These are phyloP conservation scores for Colletotrichum viniferum DNA, from an alignment of 2,329 filamentous ascomycete genomes.

Conservation along the genomic window DNA sequence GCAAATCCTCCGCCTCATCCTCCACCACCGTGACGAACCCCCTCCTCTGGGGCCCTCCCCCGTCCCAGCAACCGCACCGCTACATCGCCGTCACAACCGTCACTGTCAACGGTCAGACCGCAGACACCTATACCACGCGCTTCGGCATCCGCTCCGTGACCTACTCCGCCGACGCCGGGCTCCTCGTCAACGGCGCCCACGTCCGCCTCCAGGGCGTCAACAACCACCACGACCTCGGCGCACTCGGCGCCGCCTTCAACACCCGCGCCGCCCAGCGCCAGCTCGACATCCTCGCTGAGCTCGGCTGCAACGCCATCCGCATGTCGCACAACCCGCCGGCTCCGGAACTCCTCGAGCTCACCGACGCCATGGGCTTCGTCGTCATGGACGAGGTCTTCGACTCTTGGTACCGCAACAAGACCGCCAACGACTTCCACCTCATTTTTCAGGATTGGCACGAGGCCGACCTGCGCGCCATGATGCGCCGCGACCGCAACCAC, in stretches of 20 bases:
- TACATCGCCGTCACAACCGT: slow-evolving; percentile 51
- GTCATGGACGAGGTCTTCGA: slow-evolving; percentile 61
- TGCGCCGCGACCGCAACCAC: slow-evolving; percentile 61
- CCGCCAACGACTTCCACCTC: slow-evolving; percentile 51
- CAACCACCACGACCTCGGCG: slow-evolving; percentile 57
- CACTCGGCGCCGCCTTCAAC: slow-evolving; percentile 56
- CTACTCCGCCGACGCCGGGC: slow-evolving; percentile 43
- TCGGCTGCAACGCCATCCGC: slow-evolving; percentile 54
- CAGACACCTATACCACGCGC: slow-evolving; percentile 52
- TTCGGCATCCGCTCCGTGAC: slow-evolving; percentile 53
- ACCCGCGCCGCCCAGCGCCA: slow-evolving; percentile 51
- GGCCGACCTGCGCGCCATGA: slow-evolving; percentile 52
- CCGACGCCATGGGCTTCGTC: slow-evolving; percentile 53
- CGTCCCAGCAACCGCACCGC: slow-evolving; percentile 48
- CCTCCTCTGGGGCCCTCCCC: slow-evolving; percentile 51
- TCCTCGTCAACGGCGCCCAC: slow-evolving; percentile 50
- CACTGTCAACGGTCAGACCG: slow-evolving; percentile 21
- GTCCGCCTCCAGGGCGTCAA: slow-evolving; percentile 51
- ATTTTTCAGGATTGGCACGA: slow-evolving; percentile 60
- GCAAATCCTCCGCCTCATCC: slow-evolving; percentile 35
- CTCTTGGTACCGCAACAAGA: slow-evolving; percentile 52
- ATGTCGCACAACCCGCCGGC: slow-evolving; percentile 60
- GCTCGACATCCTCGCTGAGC: slow-evolving; percentile 51
- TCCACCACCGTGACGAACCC: slow-evolving; percentile 38
- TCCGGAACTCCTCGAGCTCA: slow-evolving; percentile 51